phyloP scores from a whole-genome alignment of 2,329 filamentous ascomycete genomes.

The Calonectria hongkongensis region DNA sequence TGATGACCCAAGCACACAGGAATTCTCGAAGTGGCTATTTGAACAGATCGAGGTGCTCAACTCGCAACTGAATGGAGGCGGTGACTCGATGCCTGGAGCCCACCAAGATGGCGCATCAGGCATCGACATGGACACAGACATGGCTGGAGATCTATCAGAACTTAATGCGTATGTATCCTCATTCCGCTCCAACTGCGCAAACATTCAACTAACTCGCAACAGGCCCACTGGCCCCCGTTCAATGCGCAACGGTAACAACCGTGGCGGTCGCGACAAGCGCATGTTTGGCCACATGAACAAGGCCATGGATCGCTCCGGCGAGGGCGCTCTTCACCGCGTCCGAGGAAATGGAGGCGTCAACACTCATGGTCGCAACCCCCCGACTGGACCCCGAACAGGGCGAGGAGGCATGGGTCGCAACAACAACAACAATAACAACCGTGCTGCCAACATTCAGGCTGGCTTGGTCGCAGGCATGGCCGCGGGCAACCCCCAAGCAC shows the following conservation, averaged over 20 bases:
- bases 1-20: conserved; percentile 87
- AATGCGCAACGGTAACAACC: conserved; percentile 82
- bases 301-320: conserved; percentile 85
- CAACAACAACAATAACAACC: conserved; percentile 69
- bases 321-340: conserved; percentile 87
- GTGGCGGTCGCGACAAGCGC: conserved; percentile 82
- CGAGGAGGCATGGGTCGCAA: conserved; percentile 68
- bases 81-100: conserved; percentile 55
- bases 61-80: conserved; percentile 74
- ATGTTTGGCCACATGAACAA: conserved; percentile 91
- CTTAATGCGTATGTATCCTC: conserved; percentile 74
- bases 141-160: conserved; percentile 74
- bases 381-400: conserved; percentile 81
- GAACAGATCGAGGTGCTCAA: conserved; percentile 84
- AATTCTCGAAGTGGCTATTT: conserved; percentile 96
- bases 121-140: conserved; percentile 80
- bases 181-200: background rate
- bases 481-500: conserved; percentile 58
- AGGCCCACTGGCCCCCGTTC: conserved; percentile 96
- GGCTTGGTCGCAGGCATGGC: conserved; percentile 68
- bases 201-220: conserved; percentile 62
- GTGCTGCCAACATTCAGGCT: conserved; percentile 69
- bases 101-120: conserved; percentile 59
- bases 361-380: conserved; percentile 81
- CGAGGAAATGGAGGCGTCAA: conserved; percentile 86